Conservation (phyloP, 2,329 filamentous ascomycete genomes). For the Fusarium begoniae region DNA sequence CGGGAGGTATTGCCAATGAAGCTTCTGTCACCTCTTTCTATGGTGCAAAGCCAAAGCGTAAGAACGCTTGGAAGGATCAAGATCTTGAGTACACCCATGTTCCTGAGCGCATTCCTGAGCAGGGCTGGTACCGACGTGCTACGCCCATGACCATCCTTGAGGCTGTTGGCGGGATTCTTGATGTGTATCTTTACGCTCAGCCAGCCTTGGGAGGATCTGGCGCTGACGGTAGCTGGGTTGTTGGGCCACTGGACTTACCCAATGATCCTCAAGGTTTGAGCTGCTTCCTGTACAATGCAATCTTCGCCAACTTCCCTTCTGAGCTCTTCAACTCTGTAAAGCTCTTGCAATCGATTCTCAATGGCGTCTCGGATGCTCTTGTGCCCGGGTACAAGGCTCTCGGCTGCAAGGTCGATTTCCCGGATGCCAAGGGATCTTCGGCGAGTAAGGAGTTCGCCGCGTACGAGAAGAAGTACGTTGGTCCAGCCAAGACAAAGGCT, state of each 20-base stretch:
- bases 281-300: slow-evolving; percentile 19
- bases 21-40: slow-evolving; percentile 26
- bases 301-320: slow-evolving; percentile 20
- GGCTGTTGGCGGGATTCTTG: slow-evolving; percentile 18
- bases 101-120: slow-evolving; percentile 20
- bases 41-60: slow-evolving; percentile 11
- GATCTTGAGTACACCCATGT: slow-evolving; percentile 22
- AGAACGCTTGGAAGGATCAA: slow-evolving; percentile 17
- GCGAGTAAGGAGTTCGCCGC: slow-evolving; percentile 1
- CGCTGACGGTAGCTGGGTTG: slow-evolving; percentile 11
- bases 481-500: slow-evolving; percentile 12
- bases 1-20: slow-evolving; percentile 24
- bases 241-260: neutral
- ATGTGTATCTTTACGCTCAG: slow-evolving; percentile 19
- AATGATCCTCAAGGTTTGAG: slow-evolving; percentile 7
- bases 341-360: slow-evolving; percentile 7
- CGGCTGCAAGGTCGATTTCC: slow-evolving; percentile 17
- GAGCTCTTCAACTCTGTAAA: slow-evolving; percentile 12
- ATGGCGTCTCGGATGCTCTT: neutral
- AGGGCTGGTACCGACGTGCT: slow-evolving; percentile 22
- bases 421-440: slow-evolving; percentile 13
- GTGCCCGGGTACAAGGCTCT: slow-evolving; percentile 14
- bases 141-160: slow-evolving; percentile 22
- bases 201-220: slow-evolving; percentile 15
- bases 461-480: slow-evolving; percentile 21